Conservation (phyloP, 2,329 filamentous ascomycete genomes). For the Eurotiales sp. region DNA sequence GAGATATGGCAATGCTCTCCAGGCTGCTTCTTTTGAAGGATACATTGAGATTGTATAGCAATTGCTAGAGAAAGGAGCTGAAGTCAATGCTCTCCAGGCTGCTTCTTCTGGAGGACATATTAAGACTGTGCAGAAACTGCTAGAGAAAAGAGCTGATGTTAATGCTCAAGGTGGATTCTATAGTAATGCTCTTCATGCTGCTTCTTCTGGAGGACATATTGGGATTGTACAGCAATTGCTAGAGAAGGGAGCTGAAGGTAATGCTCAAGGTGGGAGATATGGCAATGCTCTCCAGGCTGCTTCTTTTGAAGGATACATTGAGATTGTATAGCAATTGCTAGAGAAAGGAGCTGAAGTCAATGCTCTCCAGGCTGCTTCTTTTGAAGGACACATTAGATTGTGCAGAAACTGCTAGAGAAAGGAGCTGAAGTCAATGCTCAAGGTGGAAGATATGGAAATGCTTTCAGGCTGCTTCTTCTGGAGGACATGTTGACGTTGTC, state of each 20-base stretch:
- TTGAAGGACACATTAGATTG: background rate
- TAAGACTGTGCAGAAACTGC: slow-evolving; percentile 20
- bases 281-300: background rate
- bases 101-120: slow-evolving; percentile 20
- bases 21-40: slow-evolving; percentile 20
- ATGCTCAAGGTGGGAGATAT: background rate
- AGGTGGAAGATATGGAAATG: too few relatives aligned
- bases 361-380: too few relatives aligned
- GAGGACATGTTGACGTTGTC: too few relatives aligned
- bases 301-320: background rate
- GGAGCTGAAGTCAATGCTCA: background rate
- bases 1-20: too few relatives aligned
- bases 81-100: slow-evolving; percentile 19
- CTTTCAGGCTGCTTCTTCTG: too few relatives aligned
- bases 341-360: background rate
- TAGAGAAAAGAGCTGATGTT: slow-evolving; percentile 22
- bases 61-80: slow-evolving; percentile 23
- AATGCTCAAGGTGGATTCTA: slow-evolving; percentile 1
- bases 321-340: background rate
- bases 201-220: background rate
- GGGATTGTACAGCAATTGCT: background rate
- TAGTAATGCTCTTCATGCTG: slow-evolving; percentile 2
- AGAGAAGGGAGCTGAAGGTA: background rate
- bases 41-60: slow-evolving; percentile 18
- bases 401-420: background rate